Evolutionary conservation across 768 basidiomycete species (phyloP), one percentile per base, ranked within the genome.

Genomic region (Auriscalpium microsporum): DNA sequence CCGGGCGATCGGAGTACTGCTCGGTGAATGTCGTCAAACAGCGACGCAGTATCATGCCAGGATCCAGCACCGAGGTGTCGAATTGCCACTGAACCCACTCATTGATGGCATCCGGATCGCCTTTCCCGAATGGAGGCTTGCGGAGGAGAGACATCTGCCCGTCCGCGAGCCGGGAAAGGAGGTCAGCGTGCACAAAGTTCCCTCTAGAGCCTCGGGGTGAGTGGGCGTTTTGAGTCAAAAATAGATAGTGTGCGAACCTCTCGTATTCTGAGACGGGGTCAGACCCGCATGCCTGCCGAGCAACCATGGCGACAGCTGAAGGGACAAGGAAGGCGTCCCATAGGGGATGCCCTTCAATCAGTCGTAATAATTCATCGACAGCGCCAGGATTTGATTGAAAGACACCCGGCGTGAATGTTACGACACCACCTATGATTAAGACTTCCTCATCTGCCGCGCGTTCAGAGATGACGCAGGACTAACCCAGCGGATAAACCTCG

Each of bases 301-400:
- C 74, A 2, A 77, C 73, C 65, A 82, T 70, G 53, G 83, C 86
- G 33, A 91, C 68, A 16, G 80, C 80, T 52, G 78, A 74, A 8
- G 89, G 87, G 8, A 83, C 64, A 21, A 91, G 71, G 64, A 84
- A 90, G 52, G 80, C 80, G 10, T 71, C 70, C 87, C 87, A 91
- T 16, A 84, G 63, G 21, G 82, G 83, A 62, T 90, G 87, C 42
- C 76, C 72, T 53, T 72, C 67, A 13, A 86, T 67, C 61, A 78
- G 72, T 19, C 65, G 68, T 44, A 90, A 80, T 10, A 76, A 68
- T 14, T 78, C 65, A 44, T 72, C 67, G 10, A 80, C 67, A 13
- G 74, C 78, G 37, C 73, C 51, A 6, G 81, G 79, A 63, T 84
- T 75, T 37, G 79, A 75, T 11, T 75, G 58, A 48, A 90, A 73